These are phyloP conservation scores for Malassezia obtusa DNA, from an alignment of 1,284 basidiomycete species.

Conservation along the genomic window DNA sequence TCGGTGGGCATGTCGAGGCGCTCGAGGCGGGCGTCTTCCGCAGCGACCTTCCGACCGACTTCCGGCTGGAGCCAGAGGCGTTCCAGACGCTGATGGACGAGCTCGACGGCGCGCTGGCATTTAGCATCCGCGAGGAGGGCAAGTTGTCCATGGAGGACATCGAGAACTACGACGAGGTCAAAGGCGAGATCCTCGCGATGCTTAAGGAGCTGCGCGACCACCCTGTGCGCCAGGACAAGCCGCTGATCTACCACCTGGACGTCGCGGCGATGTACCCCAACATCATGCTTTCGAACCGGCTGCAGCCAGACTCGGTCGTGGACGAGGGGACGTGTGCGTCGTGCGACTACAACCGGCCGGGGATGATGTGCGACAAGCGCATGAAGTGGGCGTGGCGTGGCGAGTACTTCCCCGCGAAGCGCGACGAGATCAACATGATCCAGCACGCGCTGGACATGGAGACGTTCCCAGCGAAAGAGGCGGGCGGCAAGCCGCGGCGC, in stretches of 20 bases:
- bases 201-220: conserved; percentile 86
- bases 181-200: conserved; percentile 63
- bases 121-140: conserved; percentile 81
- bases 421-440: conserved; percentile 99
- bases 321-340: conserved; percentile 94
- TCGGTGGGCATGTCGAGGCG: conserved; percentile 97
- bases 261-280: conserved; percentile 99
- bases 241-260: conserved; percentile 96
- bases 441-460: conserved; percentile 92
- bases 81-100: conserved; percentile 88
- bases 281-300: conserved; percentile 99
- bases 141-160: conserved; percentile 70
- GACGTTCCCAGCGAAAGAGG: conserved; percentile 70
- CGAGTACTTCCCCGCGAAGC: conserved; percentile 92
- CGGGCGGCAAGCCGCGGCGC: conserved; percentile 64
- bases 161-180: conserved; percentile 93
- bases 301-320: conserved; percentile 96
- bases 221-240: conserved; percentile 76
- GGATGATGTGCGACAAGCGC: conserved; percentile 84
- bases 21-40: conserved; percentile 96
- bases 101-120: conserved; percentile 78
- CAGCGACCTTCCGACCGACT: conserved; percentile 87
- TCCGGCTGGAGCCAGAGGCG: conserved; percentile 82
- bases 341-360: conserved; percentile 94
- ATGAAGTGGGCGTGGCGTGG: conserved; percentile 99